Base-by-base conservation (phyloP, 1,284 basidiomycete genomes). In the Rhodotorula sp. region DNA sequence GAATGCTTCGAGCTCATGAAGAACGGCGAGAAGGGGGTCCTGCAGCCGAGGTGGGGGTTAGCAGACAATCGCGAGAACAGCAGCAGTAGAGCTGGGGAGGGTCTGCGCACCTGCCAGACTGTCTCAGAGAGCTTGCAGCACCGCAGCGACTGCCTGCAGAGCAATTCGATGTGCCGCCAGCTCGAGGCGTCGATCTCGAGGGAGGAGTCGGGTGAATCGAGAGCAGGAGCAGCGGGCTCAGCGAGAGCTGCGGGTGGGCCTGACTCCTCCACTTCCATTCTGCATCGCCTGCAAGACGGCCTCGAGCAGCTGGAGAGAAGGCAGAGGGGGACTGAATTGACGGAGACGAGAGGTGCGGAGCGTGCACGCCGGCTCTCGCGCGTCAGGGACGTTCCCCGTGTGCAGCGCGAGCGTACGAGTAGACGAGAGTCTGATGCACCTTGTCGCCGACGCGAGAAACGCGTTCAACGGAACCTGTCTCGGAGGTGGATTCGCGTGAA, bases 131-230 rank as follows among this genome's bases (percentile, higher is more conserved):
- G 42, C 48, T 73, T 73, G 13, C 44, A 53, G 17, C 34, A 58
- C 21, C n/a, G 42, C 21, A 70, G 44, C 7, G 69, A 49, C 46
- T 67, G 67, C 21, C 60, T 45, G 44, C 61, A 64, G 4, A 68
- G 56, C 48, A 21, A 50, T 46, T 59, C 58, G 57, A 73, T 41
- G 52, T 73, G 71, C 19, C 55, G 34, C 61, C 55, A 59, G 25
- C 64, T 64, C 23, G 45, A 14, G 1, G 44, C 44, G 25, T 66
- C 68, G 34, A 73, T 53, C 1, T 27, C 48, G 50, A n/a, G 21
- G 55, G 48, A 49, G 16, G 48, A 49, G 17, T 49, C 48, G 48
- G 34, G 34, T 34, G 34, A 34, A 34, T 34, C 34, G 34, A 34
- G 34, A 50, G 49, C 25, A 23, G 42, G 58, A 50, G 55, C n/a